Base-by-base conservation (phyloP, 352 stramenopile species). In the Thalassiosira livingstoniorum region DNA sequence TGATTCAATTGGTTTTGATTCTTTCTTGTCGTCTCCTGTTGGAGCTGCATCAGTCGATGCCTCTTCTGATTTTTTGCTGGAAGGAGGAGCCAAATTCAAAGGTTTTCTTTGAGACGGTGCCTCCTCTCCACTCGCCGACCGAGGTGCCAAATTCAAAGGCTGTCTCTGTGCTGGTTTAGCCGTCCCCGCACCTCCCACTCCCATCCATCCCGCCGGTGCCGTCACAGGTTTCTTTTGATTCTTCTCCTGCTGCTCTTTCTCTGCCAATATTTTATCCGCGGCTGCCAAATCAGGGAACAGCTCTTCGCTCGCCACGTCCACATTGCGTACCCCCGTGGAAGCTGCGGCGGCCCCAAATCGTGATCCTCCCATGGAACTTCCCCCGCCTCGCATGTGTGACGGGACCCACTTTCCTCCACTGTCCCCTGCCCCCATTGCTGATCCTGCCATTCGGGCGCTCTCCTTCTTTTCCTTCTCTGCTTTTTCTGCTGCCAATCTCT, bases 241-340 rank as follows among this genome's bases (percentile, higher is more conserved):
- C 68, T 89, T 83, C 58, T 86, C 67, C 45, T 85, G 51, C 23
- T 78, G 60, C 62, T 94, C 87, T 73, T 93, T 87, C 45, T 92
- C 81, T 64, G 90, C 85, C 64, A 95, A 71, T 79, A 95, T 94
- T 65, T 85, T 87, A 69, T 92, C 89, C 2, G 91, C 91, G 7
- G 80, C 74, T 7, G 89, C 89, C 57, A 95, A 78, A 76, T 95
- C 91, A 15, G 91, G 91, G 63, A 95, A 95, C 1, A 94, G 62
- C 53, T 93, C 84, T 78, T 95, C 89, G 67, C 89, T 85, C 34
- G 87, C 34, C 25, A 82, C 84, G 71, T 94, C 84, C 0, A 94
- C 57, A 72, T 75, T 79, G 23, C 60, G 55, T 42, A 70, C 37
- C 25, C 15, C 42, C 39, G 75, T 68, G 11, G 4, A 10, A 7